Evolutionary conservation across 139 green algal genomes (phyloP), one percentile per base, ranked within the genome.

Genomic region (Desmodesmus armatus): DNA sequence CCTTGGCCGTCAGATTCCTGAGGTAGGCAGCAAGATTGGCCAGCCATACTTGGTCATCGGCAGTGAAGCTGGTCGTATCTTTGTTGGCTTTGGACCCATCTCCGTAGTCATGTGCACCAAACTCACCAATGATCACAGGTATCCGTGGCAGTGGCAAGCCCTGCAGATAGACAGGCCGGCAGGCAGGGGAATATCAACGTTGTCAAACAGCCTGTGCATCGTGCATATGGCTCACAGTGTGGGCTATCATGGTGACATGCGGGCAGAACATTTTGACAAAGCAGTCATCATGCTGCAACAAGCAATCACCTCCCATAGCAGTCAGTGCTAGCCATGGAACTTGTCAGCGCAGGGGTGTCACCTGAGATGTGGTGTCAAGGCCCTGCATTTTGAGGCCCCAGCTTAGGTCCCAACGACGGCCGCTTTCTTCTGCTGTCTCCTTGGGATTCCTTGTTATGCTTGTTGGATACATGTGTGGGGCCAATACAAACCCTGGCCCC

Each of bases 371-470:
- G 4, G 39, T 29, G 58, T 75, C 78, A 25, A 6, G 19, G 13
- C 78, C 78, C 62, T 43, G 58, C n/a, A 7, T 40, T n/a, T 84
- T 84, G 55, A 39, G 40, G 1, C 62, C 78, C 78, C 78, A 84
- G 58, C 58, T 76, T 19, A 76, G 21, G 58, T 84, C 62, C 78
- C 78, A 84, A 5, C 43, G 40, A 17, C 7, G 3, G 13, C 11
- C 27, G 7, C 41, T 27, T 39, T 29, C 40, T 33, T 33, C 39
- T 44, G 40, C 3, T 29, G 44, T 21, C 21, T 75, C 40, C 25
- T 44, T 37, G 9, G 33, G n/a, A 15, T 63, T 33, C 17, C 31
- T 37, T 6, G 63, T 85, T 40, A 85, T 85, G 41, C 62, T 69
- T 39, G 15, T 3, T 17, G 80, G 67, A 25, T 86, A 85, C 1